Evolutionary conservation across 768 basidiomycete genomes (phyloP).

Genomic region (Pleurotus pulmonarius): DNA sequence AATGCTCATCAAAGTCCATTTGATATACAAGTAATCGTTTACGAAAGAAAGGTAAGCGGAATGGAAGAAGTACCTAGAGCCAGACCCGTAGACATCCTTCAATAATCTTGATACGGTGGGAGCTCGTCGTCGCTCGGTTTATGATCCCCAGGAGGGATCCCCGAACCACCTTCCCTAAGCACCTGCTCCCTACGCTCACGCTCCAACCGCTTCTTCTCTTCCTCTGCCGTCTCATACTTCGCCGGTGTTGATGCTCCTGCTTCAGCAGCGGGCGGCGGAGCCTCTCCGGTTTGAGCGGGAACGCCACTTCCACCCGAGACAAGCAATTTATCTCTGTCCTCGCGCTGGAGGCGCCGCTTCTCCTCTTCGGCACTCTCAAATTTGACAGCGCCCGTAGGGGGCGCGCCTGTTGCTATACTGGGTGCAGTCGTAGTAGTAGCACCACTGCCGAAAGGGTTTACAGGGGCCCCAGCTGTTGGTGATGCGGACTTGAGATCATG

Average conservation of each 20-base stretch:
- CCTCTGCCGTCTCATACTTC: conserved; percentile 47
- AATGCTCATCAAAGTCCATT: too few species aligned
- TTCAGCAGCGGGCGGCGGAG: background rate
- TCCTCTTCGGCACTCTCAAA: conserved; percentile 45
- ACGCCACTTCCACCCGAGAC: background rate
- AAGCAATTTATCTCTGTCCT: conserved; percentile 9
- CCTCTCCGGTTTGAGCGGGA: background rate
- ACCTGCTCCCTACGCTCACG: conserved; percentile 64
- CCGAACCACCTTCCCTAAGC: conserved; percentile 22
- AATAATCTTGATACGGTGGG: conserved; percentile 45
- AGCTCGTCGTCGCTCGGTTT: conserved; percentile 40
- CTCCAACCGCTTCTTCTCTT: conserved; percentile 63
- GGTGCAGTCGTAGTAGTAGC: background rate
- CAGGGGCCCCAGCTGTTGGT: background rate
- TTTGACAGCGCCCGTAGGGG: conserved; percentile 19
- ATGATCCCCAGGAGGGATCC: conserved; percentile 14
- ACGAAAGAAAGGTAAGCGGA: too few species aligned
- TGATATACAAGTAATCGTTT: too few species aligned
- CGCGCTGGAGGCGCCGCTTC: conserved; percentile 38
- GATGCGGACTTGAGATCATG: conserved; percentile 43
- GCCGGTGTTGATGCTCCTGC: conserved; percentile 15
- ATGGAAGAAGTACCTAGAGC: background rate
- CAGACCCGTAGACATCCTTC: conserved; percentile 1
- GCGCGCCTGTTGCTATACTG: conserved; percentile 23
- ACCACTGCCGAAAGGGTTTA: background rate